Evolutionary conservation across 441 rosid species (phyloP).

Genomic region (Pelargonium citronellum): DNA sequence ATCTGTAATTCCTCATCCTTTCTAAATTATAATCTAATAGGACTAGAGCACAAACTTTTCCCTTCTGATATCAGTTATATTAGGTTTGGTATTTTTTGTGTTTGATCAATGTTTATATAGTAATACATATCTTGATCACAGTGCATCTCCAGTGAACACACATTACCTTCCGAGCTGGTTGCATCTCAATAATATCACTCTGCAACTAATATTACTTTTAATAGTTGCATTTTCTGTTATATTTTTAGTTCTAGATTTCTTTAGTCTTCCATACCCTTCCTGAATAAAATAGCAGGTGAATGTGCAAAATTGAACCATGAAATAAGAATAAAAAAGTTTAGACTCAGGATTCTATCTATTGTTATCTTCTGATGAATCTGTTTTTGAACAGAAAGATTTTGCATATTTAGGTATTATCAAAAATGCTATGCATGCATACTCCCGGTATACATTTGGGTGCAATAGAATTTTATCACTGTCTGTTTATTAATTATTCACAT

Average conservation of each 20-base stretch:
- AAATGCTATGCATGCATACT: too few relatives aligned
- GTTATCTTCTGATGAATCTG: too few relatives aligned
- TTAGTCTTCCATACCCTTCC: neutral
- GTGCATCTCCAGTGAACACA: neutral
- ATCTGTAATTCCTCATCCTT: neutral
- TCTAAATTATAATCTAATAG: neutral
- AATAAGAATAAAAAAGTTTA: too few relatives aligned
- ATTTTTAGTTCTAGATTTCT: neutral
- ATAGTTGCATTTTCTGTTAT: neutral
- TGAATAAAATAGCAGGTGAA: neutral
- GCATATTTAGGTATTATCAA: too few relatives aligned
- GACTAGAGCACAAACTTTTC: neutral
- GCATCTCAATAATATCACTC: neutral
- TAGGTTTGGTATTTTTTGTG: neutral
- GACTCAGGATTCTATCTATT: too few relatives aligned
- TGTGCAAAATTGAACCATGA: too few relatives aligned
- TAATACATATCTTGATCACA: neutral
- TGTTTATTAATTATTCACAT: conserved; percentile 6
- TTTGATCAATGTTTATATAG: neutral
- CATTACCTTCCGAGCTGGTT: neutral
- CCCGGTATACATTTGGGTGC: too few relatives aligned
- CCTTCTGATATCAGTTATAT: neutral
- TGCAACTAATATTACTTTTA: neutral
- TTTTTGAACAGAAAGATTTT: too few relatives aligned
- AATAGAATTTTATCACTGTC: too few relatives aligned